Evolutionary conservation across 2,329 filamentous ascomycete species (phyloP).

Genomic region (Xylariomycetidae sp.): DNA sequence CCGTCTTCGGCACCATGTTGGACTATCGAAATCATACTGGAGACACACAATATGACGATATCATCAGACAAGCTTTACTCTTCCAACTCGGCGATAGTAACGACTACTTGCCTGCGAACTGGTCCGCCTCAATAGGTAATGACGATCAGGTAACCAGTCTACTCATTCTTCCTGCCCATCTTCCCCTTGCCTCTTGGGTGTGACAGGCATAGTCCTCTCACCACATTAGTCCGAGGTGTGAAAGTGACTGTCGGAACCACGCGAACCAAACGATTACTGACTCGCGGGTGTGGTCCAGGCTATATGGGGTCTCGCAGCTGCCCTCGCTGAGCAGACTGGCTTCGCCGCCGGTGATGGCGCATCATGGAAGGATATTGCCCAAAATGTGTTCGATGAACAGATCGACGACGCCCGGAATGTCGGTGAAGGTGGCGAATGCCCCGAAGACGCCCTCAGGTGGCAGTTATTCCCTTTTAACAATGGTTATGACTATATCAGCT

Average conservation of each 20-base stretch:
- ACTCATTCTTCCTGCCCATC: no score
- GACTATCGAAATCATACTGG: slow-evolving; percentile 50
- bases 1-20: slow-evolving; percentile 45
- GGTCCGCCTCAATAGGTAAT: slow-evolving; percentile 35
- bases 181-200: no score
- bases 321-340: slow-evolving; percentile 55
- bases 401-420: slow-evolving; percentile 42
- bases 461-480: slow-evolving; percentile 55
- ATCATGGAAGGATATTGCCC: slow-evolving; percentile 54
- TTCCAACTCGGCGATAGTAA: slow-evolving; percentile 37
- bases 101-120: slow-evolving; percentile 40
- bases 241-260: no score
- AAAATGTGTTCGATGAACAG: slow-evolving; percentile 59
- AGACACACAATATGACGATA: slow-evolving; percentile 42
- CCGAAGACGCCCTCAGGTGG: slow-evolving; percentile 60
- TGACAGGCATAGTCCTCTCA: no score
- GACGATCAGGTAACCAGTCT: slow-evolving; percentile 59
- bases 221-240: no score
- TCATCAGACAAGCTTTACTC: slow-evolving; percentile 37
- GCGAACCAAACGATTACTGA: no score
- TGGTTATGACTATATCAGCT: slow-evolving; percentile 43
- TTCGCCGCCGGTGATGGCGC: slow-evolving; percentile 31
- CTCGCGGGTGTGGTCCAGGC: no score
- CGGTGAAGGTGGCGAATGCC: slow-evolving; percentile 41
- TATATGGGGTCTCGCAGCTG: slow-evolving; percentile 58